Conservation (phyloP, 169 alveolate genomes). For the Eimeria sp. region DNA sequence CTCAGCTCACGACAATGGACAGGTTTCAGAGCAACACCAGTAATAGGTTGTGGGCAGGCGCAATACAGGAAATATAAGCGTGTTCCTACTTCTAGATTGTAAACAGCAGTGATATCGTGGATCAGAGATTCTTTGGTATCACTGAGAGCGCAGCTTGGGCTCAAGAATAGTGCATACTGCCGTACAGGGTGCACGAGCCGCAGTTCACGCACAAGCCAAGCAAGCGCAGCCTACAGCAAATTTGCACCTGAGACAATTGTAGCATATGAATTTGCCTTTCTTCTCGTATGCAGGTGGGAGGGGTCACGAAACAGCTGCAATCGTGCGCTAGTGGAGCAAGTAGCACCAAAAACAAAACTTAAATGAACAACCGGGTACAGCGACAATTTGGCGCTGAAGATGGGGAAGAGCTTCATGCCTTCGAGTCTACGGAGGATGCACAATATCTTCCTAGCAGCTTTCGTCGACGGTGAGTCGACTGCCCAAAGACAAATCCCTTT, state of each 20-base stretch:
- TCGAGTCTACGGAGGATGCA: not conserved
- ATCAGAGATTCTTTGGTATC: conserved; percentile 26
- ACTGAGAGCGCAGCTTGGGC: not conserved
- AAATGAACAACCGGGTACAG: not conserved
- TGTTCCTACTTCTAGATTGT: conserved; percentile 43
- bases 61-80: not conserved
- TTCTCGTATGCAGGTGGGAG: not conserved
- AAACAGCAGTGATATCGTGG: conserved; percentile 43
- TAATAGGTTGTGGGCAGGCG: not conserved
- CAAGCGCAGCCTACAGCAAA: conserved; percentile 42
- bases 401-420: not conserved
- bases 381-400: not conserved
- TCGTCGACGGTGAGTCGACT: conserved; percentile 12
- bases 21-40: conserved; percentile 15
- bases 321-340: not conserved
- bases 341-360: not conserved
- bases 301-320: not conserved
- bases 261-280: conserved; percentile 15
- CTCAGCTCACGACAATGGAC: not conserved
- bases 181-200: conserved; percentile 60
- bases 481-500: not conserved
- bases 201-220: not conserved
- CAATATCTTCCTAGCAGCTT: conserved; percentile 4
- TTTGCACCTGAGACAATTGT: conserved; percentile 33
- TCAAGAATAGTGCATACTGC: not conserved